Conservation (phyloP, 805 yeast genomes). For the Candida tammaniensis region DNA sequence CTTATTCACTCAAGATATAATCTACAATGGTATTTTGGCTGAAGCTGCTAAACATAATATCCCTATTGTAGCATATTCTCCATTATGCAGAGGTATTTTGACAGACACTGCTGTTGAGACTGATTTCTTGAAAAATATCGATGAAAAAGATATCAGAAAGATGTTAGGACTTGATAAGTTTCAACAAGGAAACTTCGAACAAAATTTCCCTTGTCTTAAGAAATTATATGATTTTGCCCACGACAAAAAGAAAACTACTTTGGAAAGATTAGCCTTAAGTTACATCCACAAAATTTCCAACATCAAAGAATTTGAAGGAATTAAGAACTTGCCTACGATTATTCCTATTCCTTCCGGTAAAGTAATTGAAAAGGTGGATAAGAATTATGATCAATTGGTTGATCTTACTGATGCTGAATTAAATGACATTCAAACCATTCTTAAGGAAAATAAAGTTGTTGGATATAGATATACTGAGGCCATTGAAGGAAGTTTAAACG, state of each 20-base stretch:
- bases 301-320: conserved; percentile 46
- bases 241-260: neutral
- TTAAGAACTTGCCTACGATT: conserved; percentile 47
- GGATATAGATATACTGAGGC: conserved; percentile 5
- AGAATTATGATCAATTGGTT: conserved; percentile 49
- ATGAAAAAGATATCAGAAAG: conserved; percentile 6
- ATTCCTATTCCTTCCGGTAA: conserved; percentile 84
- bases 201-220: conserved; percentile 51
- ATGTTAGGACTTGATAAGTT: conserved; percentile 42
- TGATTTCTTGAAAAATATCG: conserved; percentile 12
- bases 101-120: conserved; percentile 55
- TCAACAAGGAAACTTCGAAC: conserved; percentile 48
- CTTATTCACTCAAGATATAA: conserved; percentile 58
- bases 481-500: too few species aligned
- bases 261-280: conserved; percentile 19
- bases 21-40: conserved; percentile 60
- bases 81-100: conserved; percentile 75
- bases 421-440: conserved; percentile 39
- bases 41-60: conserved; percentile 56
- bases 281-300: conserved; percentile 64
- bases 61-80: conserved; percentile 79
- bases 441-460: conserved; percentile 1
- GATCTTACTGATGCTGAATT: conserved; percentile 57
- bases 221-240: conserved; percentile 27
- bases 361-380: conserved; percentile 54